A percentile compares a stretch with the other conserved stretches of the same genome.
These are phyloP conservation scores for Wallacemonas sp. DNA, from an alignment of 208 protist species.

Conservation along the genomic window DNA sequence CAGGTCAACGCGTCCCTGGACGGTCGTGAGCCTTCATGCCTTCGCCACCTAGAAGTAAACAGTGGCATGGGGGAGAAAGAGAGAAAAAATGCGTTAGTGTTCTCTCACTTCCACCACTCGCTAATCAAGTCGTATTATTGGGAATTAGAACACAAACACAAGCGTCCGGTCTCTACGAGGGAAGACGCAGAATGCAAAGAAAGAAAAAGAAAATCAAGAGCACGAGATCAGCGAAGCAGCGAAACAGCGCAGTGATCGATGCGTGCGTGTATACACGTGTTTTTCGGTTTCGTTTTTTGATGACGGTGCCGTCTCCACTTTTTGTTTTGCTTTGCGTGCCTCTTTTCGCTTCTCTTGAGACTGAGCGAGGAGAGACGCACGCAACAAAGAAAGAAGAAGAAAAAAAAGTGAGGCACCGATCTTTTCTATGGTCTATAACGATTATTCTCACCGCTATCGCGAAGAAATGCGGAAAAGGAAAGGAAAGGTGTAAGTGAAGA, in stretches of 20 bases:
- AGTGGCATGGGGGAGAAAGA: neutral
- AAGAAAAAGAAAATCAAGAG: neutral
- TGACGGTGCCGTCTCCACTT: neutral
- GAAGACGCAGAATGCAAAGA: neutral
- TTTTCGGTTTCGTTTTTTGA: constrained; percentile 13
- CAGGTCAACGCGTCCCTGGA: neutral
- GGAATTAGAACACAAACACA: constrained; percentile 3
- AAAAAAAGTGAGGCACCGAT: neutral
- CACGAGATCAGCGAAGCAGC: no score
- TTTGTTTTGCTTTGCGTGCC: no score
- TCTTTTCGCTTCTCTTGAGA: no score
- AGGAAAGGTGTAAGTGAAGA: constrained; percentile 1
- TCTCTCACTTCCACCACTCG: neutral
- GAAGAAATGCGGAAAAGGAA: constrained; percentile 7
- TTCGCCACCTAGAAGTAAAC: neutral
- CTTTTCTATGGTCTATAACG: neutral
- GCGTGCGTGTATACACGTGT: neutral
- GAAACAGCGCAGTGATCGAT: no score
- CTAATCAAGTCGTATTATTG: neutral
- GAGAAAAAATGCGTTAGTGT: neutral
- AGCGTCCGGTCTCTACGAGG: neutral
- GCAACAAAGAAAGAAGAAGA: neutral
- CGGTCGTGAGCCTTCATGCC: no score
- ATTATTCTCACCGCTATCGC: neutral
- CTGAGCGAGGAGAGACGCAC: no score